Base-by-base conservation (phyloP, 2,329 filamentous ascomycete genomes). In the Pseudovirgaria hyperparasitica region DNA sequence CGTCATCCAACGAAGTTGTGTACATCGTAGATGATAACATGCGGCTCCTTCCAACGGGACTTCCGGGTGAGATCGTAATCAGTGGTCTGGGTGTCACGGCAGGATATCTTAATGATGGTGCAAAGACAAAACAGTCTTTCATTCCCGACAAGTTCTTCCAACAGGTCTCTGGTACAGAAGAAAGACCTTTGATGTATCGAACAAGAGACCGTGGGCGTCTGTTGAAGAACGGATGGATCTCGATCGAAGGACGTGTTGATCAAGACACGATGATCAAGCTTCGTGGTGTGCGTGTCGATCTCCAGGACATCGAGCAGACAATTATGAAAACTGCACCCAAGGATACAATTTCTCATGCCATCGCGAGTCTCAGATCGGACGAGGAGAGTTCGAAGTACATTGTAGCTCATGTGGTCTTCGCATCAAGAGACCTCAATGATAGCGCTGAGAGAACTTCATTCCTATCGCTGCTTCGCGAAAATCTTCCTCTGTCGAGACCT, bases 41-140 rank as follows among this genome's bases (percentile, higher is more conserved):
- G 5, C 19, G 22, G 4, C 33, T 29, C 3, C 17, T 34, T 3
- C 34, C 39, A 4, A 6, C 23, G 3, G 31, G 33, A 4, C 17
- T 31, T 7, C 11, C 19, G 0, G 63, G 62, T 4, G 58, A 66
- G 29, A 43, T 67, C 5, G 45, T 25, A 16, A 44, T 67, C 16
- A 55, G 44, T 9, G 58, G 59, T 3, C 32, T 42, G 2, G 53
- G 52, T 5, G 45, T 60, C 3, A 41, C 47, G 2, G 9, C 28
- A 7, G 56, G 56, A 1, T 62, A 62, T 28, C 27, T 55, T 3
- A 37, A 45, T 28, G 34, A 42, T 2, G 17, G 28, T 0, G 37
- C 41, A 9, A 27, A 40, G 9, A 46, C 46, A 6, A 45, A 42
- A 5, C 30, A 35, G 2, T 24, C 30, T 2, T 51, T 32, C 19